A percentile compares a stretch with the other conserved stretches of the same genome.
Conservation (phyloP, 2,329 filamentous ascomycete species). For the Pseudogymnoascus sp. region DNA sequence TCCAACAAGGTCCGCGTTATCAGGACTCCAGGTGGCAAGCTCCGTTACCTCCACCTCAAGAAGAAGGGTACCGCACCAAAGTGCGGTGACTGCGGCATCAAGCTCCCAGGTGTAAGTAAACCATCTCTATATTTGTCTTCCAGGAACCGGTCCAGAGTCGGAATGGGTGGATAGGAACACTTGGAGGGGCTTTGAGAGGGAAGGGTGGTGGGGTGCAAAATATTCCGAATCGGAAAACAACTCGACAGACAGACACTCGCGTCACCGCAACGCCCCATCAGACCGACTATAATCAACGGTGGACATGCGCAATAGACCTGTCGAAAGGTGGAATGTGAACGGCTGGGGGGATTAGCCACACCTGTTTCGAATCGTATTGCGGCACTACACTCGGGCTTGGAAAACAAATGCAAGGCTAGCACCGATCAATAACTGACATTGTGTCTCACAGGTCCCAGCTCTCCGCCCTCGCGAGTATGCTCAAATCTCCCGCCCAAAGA, state of each 20-base stretch:
- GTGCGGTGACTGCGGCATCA: conserved; percentile 97
- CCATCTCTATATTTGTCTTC: conserved; percentile 10
- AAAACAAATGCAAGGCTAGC: not conserved
- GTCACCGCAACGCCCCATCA: not conserved
- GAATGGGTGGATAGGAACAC: not conserved
- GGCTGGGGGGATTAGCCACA: not conserved
- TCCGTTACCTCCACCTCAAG: conserved; percentile 98
- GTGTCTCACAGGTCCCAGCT: conserved; percentile 65
- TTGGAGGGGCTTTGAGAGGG: not conserved
- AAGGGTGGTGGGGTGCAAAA: not conserved
- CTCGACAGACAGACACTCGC: not conserved
- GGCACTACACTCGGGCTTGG: not conserved
- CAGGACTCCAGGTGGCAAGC: conserved; percentile 93
- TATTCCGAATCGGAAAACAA: not conserved
- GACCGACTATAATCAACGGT: not conserved
- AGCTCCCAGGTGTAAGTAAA: conserved; percentile 90
- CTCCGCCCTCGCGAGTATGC: conserved; percentile 98
- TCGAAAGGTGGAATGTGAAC: not conserved
- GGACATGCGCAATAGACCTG: not conserved
- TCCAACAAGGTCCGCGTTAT: conserved; percentile 94
- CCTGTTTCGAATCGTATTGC: not conserved
- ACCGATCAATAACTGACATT: conserved; percentile 24
- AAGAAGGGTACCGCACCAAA: conserved; percentile 98
- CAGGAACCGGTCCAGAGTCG: not conserved
- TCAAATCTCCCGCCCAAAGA: conserved; percentile 95